Evolutionary conservation across 176 grass and related monocot genomes (phyloP).

Genomic region (Zoysia japonica): DNA sequence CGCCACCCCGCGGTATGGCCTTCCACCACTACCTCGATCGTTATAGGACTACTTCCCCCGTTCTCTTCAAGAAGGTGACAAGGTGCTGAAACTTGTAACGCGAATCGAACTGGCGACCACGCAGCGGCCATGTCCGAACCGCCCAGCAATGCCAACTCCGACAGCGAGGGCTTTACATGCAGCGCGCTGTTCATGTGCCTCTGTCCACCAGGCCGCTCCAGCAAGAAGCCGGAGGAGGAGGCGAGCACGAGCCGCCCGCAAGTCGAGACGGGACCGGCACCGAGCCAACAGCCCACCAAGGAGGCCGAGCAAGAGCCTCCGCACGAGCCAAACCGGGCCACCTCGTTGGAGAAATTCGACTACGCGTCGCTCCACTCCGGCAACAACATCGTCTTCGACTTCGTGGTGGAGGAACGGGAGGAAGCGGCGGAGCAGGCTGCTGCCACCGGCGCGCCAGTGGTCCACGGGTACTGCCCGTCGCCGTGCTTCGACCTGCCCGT

Average conservation of each 20-base stretch:
- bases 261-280: not conserved
- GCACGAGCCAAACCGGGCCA: not conserved
- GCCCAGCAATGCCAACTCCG: slow-evolving; percentile 25
- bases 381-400: slow-evolving; percentile 51
- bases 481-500: slow-evolving; percentile 58
- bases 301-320: slow-evolving; percentile 16
- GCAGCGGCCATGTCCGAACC: slow-evolving; percentile 33
- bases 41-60: not conserved
- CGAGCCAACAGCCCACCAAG: not conserved
- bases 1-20: slow-evolving; percentile 26
- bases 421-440: not conserved
- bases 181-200: slow-evolving; percentile 49
- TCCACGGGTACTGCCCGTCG: slow-evolving; percentile 47
- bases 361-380: slow-evolving; percentile 43
- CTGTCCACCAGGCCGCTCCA: slow-evolving; percentile 28
- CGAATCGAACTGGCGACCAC: slow-evolving; percentile 11
- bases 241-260: slow-evolving; percentile 1
- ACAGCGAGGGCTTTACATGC: slow-evolving; percentile 36
- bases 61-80: not conserved
- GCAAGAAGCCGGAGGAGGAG: slow-evolving; percentile 36
- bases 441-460: not conserved
- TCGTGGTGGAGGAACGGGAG: slow-evolving; percentile 2
- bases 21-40: slow-evolving; percentile 34
- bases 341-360: slow-evolving; percentile 37
- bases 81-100: not conserved